phyloP scores from a whole-genome alignment of 2,329 filamentous ascomycete genomes.

The Scorias spongiosa region DNA sequence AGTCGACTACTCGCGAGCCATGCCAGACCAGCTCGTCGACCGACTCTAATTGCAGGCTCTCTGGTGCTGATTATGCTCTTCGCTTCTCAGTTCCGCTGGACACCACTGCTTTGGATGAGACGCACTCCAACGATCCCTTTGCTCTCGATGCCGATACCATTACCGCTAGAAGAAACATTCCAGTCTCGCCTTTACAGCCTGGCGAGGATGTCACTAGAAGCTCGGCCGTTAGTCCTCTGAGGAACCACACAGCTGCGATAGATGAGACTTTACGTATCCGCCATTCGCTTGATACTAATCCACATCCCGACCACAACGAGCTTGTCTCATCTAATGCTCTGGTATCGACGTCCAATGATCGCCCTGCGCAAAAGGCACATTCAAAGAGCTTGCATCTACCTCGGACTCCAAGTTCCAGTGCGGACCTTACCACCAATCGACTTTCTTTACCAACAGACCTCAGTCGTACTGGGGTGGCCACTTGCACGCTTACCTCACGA shows the following conservation, averaged over 20 bases:
- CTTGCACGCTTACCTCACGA: conserved; percentile 17
- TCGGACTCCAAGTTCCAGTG: conserved; percentile 7
- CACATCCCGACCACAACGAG: not conserved
- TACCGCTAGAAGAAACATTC: conserved; percentile 16
- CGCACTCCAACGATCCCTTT: conserved; percentile 18
- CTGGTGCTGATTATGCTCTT: conserved; percentile 18
- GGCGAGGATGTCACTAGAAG: conserved; percentile 15
- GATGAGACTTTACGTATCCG: conserved; percentile 10
- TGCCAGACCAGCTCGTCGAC: not conserved
- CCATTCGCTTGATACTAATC: not conserved
- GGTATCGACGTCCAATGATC: not conserved
- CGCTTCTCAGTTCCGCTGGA: conserved; percentile 18
- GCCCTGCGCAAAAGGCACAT: conserved; percentile 17
- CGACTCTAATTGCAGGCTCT: conserved; percentile 1
- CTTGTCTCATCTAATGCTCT: too few relatives aligned
- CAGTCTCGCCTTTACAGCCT: conserved; percentile 18
- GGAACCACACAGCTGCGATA: conserved; percentile 16
- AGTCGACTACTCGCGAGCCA: conserved; percentile 1
- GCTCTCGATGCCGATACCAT: conserved; percentile 20
- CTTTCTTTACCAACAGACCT: conserved; percentile 18
- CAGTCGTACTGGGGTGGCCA: conserved; percentile 17
- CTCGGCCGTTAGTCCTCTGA: conserved; percentile 20
- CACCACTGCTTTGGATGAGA: conserved; percentile 13
- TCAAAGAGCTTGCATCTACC: conserved; percentile 20
- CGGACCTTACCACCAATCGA: conserved; percentile 13